Conservation (phyloP, 2,329 filamentous ascomycete genomes). For the Aspergillus fischeri region DNA sequence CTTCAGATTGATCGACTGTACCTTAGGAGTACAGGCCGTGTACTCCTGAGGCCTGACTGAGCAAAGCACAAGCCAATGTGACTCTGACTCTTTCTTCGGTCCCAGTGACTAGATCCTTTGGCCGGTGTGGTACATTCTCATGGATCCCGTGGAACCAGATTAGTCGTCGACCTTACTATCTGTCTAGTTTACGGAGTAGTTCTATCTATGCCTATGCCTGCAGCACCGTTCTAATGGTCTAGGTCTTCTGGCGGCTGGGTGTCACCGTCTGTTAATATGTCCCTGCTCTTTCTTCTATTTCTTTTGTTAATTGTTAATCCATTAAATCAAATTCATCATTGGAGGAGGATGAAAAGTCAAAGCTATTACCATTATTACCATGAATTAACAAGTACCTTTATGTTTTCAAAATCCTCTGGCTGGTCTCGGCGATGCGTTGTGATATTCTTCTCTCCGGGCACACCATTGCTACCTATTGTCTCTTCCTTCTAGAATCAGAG, state of each 20-base stretch:
- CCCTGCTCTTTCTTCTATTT: neutral
- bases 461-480: neutral
- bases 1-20: neutral
- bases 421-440: conserved; percentile 6
- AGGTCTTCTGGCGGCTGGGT: conserved; percentile 9
- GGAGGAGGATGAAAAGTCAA: neutral
- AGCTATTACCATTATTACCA: neutral
- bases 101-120: conserved; percentile 9
- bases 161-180: conserved; percentile 8
- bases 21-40: conserved; percentile 2
- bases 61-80: neutral
- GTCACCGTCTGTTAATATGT: conserved; percentile 7
- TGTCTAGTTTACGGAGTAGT: conserved; percentile 4
- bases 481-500: neutral
- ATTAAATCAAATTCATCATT: neutral
- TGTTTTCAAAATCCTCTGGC: neutral
- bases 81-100: neutral
- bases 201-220: conserved; percentile 7
- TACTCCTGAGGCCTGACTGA: neutral
- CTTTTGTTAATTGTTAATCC: neutral
- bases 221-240: conserved; percentile 5
- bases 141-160: conserved; percentile 21
- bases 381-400: neutral
- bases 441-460: conserved; percentile 4
- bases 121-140: conserved; percentile 20